Evolutionary conservation across 164 flowering plant species (phyloP).

Genomic region (Warburgia ugandensis): DNA sequence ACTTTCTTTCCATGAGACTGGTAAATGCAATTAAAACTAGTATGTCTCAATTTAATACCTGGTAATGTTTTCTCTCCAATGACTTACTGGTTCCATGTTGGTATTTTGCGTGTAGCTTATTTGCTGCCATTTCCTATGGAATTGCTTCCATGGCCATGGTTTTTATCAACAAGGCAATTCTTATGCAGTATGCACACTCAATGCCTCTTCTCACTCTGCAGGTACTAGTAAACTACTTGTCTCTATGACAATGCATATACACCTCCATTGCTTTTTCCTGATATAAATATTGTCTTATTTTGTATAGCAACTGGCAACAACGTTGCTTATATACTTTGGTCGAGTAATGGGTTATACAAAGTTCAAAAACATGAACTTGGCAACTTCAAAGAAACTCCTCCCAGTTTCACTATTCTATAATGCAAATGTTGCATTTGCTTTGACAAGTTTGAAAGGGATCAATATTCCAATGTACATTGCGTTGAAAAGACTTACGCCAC

Average conservation of each 20-base stretch:
- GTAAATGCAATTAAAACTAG: too few relatives aligned
- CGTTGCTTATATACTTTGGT: conserved; percentile 74
- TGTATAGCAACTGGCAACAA: conserved; percentile 76
- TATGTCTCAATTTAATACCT: too few relatives aligned
- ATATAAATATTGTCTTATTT: conserved; percentile 5
- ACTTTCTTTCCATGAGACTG: too few relatives aligned
- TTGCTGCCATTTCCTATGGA: conserved; percentile 90
- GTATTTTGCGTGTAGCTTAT: conserved; percentile 70
- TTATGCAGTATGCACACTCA: conserved; percentile 84
- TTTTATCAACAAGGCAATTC: conserved; percentile 86
- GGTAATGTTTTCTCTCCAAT: too few relatives aligned
- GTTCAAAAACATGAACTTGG: conserved; percentile 43
- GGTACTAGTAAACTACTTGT: conserved; percentile 47
- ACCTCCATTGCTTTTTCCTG: background rate
- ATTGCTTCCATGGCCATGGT: conserved; percentile 98
- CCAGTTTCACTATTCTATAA: conserved; percentile 85
- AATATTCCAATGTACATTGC: conserved; percentile 99
- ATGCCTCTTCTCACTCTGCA: conserved; percentile 91
- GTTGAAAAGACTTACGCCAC: conserved; percentile 95
- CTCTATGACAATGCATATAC: background rate
- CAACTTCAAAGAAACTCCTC: conserved; percentile 70
- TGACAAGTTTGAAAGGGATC: conserved; percentile 97
- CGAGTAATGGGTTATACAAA: conserved; percentile 68
- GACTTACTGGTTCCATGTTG: too few relatives aligned
- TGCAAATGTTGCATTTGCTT: conserved; percentile 94